These are phyloP conservation scores for Heritiera littoralis DNA, from an alignment of 345 rosid species.

Conservation along the genomic window DNA sequence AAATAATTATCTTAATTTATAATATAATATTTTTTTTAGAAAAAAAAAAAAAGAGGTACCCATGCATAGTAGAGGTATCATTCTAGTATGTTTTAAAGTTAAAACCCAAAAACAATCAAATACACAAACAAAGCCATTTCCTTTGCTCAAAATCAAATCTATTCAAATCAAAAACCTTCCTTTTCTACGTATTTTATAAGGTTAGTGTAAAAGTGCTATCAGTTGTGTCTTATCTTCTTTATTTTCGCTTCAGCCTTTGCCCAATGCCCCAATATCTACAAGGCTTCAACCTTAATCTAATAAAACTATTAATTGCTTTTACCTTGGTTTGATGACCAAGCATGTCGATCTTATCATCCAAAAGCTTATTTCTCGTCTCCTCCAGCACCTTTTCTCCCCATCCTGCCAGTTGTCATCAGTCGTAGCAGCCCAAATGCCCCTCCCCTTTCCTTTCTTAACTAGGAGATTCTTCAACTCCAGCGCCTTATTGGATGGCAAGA, in stretches of 20 bases:
- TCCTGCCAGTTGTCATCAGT: conserved; percentile 20
- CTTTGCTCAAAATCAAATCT: not conserved
- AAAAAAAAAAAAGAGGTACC: no score
- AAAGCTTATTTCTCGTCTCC: conserved; percentile 73
- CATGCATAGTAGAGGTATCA: no score
- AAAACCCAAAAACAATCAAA: not conserved
- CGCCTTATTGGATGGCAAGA: conserved; percentile 33
- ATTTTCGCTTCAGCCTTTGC: not conserved
- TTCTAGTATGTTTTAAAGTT: not conserved
- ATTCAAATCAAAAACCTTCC: conserved; percentile 1
- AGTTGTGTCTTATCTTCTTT: not conserved
- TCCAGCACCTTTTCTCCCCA: conserved; percentile 32
- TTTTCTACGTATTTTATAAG: not conserved
- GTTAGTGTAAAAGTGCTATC: no score
- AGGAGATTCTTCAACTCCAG: conserved; percentile 48
- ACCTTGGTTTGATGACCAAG: not conserved
- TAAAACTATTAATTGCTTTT: not conserved
- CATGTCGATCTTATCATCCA: conserved; percentile 65
- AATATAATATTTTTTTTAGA: no score
- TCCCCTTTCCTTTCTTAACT: conserved; percentile 25
- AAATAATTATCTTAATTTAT: no score
- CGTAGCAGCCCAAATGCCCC: conserved; percentile 18
- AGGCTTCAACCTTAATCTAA: not conserved
- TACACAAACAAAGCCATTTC: not conserved
- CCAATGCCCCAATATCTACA: not conserved